A percentile compares a stretch with the other conserved stretches of the same genome.
These are phyloP conservation scores for Ampelomyces quisqualis DNA, from an alignment of 2,329 filamentous ascomycete species.

Conservation along the genomic window DNA sequence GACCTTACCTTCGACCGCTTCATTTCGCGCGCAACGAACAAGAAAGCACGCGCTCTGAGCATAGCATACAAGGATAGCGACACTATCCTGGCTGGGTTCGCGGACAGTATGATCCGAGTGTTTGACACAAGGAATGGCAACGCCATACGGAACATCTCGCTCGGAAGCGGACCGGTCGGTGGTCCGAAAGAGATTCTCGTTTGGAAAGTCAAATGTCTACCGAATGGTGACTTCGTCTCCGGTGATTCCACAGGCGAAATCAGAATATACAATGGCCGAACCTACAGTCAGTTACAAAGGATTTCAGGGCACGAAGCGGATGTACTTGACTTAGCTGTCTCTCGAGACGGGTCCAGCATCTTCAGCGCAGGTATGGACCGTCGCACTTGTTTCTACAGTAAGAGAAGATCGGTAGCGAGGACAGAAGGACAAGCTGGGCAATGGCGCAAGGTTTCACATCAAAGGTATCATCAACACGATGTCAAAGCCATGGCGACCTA, in stretches of 20 bases:
- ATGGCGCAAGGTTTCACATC: slow-evolving; percentile 85
- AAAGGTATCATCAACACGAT: slow-evolving; percentile 87
- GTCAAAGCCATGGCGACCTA: slow-evolving; percentile 93
- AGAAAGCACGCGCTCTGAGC: slow-evolving; percentile 86
- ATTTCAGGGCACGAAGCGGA: slow-evolving; percentile 87
- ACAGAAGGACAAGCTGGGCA: slow-evolving; percentile 46
- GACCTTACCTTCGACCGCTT: slow-evolving; percentile 79
- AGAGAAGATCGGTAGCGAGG: slow-evolving; percentile 24
- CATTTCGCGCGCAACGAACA: slow-evolving; percentile 73
- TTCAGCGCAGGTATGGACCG: slow-evolving; percentile 92
- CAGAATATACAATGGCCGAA: slow-evolving; percentile 90
- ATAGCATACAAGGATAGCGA: slow-evolving; percentile 85
- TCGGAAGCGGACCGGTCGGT: slow-evolving; percentile 75
- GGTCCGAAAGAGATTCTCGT: slow-evolving; percentile 84
- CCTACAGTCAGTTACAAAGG: slow-evolving; percentile 82
- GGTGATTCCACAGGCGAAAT: slow-evolving; percentile 94
- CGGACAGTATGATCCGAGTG: slow-evolving; percentile 91
- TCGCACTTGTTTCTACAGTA: slow-evolving; percentile 77
- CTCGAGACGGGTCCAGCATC: slow-evolving; percentile 75
- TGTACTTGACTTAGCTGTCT: slow-evolving; percentile 82
- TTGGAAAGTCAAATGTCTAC: slow-evolving; percentile 88
- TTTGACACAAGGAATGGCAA: slow-evolving; percentile 81
- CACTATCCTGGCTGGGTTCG: slow-evolving; percentile 84
- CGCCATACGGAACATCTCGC: slow-evolving; percentile 76
- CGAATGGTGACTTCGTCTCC: slow-evolving; percentile 86